Percentiles rank a stretch among this genome's conserved stretches.
These are phyloP conservation scores for Amaranthus tricolor DNA, from an alignment of 179 eudicot species.

Conservation along the genomic window DNA sequence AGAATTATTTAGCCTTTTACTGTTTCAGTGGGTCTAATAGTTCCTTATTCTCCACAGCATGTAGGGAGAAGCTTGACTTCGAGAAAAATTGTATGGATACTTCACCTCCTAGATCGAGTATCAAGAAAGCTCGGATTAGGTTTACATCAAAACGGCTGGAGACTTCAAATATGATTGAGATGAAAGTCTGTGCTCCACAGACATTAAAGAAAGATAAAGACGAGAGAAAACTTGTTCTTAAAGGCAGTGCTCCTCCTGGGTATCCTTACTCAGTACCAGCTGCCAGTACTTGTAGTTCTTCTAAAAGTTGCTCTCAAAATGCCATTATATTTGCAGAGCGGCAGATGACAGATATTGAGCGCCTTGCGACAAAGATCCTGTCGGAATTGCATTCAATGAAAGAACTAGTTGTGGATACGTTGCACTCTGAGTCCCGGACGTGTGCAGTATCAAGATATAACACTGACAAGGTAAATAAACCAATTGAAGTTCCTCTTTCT, in stretches of 20 bases:
- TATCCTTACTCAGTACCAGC: slow-evolving; percentile 38
- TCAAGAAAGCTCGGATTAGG: slow-evolving; percentile 12
- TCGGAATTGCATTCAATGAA: slow-evolving; percentile 75
- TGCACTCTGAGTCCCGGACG: slow-evolving; percentile 53
- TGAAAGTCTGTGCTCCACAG: slow-evolving; percentile 22
- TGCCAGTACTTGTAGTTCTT: slow-evolving; percentile 49
- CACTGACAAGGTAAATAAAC: slow-evolving; percentile 56
- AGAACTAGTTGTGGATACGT: slow-evolving; percentile 52
- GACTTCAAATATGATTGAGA: slow-evolving; percentile 17
- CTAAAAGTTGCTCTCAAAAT: slow-evolving; percentile 57
- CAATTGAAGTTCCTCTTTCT: neutral
- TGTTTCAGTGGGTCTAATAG: neutral
- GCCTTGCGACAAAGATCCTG: slow-evolving; percentile 66
- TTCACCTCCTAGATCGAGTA: slow-evolving; percentile 29
- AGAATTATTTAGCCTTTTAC: neutral
- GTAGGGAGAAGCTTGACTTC: slow-evolving; percentile 41
- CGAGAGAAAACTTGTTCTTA: slow-evolving; percentile 29
- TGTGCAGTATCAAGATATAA: slow-evolving; percentile 44
- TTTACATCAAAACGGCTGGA: slow-evolving; percentile 23
- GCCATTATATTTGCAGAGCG: slow-evolving; percentile 77
- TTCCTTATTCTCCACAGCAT: slow-evolving; percentile 35
- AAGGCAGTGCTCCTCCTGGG: slow-evolving; percentile 33
- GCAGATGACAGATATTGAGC: slow-evolving; percentile 82
- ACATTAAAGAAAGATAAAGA: slow-evolving; percentile 33
- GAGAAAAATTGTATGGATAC: slow-evolving; percentile 31